Conservation (phyloP, 257 asterid genomes). For the Jacaranda copaia region DNA sequence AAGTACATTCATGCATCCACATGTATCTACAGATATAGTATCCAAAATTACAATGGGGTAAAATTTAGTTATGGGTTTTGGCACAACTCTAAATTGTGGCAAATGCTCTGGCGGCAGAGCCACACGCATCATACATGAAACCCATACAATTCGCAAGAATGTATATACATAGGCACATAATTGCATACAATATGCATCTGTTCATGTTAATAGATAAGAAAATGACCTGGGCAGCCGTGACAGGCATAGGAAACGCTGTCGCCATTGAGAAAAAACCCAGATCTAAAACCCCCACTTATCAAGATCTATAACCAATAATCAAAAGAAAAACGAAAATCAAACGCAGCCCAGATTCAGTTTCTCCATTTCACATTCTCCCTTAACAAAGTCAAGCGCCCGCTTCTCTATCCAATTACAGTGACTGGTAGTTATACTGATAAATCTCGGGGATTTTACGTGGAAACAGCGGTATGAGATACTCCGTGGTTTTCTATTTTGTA, state of each 20-base stretch:
- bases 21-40: background rate
- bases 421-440: constrained; percentile 32
- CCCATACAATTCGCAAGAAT: background rate
- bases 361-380: constrained; percentile 42
- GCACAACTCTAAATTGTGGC: constrained; percentile 10
- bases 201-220: constrained; percentile 24
- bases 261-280: constrained; percentile 76
- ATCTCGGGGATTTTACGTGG: background rate
- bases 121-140: constrained; percentile 1
- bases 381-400: constrained; percentile 28
- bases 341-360: constrained; percentile 35
- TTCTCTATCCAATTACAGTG: constrained; percentile 3
- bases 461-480: constrained; percentile 9
- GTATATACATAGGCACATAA: background rate
- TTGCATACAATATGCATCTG: background rate
- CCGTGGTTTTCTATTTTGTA: constrained; percentile 12
- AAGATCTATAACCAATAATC: constrained; percentile 52
- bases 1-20: background rate
- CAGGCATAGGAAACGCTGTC: constrained; percentile 74
- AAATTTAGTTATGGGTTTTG: constrained; percentile 20
- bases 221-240: constrained; percentile 86
- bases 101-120: background rate
- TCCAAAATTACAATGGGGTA: too few species aligned
- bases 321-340: constrained; percentile 11
- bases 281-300: constrained; percentile 57